phyloP scores from a whole-genome alignment of 768 basidiomycete genomes.

The Vararia minispora region DNA sequence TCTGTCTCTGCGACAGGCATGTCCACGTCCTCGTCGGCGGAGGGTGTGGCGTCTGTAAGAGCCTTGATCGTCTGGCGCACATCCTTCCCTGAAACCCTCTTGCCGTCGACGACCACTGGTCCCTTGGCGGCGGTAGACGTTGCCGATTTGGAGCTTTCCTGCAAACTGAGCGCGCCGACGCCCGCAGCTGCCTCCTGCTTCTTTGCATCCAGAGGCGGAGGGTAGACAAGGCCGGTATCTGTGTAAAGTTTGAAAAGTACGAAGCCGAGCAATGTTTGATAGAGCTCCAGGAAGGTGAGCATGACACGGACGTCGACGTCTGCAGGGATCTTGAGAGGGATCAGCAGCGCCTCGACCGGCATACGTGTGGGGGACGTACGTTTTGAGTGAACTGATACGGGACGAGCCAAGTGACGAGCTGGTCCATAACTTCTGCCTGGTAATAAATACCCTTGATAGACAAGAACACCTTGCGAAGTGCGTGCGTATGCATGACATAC shows the following conservation, averaged over 20 bases:
- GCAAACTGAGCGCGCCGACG: constrained; percentile 76
- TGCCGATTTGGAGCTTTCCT: constrained; percentile 28
- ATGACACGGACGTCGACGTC: constrained; percentile 98
- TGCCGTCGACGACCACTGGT: constrained; percentile 27
- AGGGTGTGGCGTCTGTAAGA: constrained; percentile 25
- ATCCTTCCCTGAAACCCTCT: constrained; percentile 43
- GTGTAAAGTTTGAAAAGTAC: constrained; percentile 97
- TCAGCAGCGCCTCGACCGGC: constrained; percentile 1
- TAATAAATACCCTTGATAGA: constrained; percentile 98
- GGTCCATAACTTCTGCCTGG: constrained; percentile 90
- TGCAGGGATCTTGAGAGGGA: constrained; percentile 56
- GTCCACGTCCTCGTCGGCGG: constrained; percentile 21
- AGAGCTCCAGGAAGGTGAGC: constrained; percentile 95
- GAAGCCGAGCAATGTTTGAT: constrained; percentile 93
- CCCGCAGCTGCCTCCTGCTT: constrained; percentile 84
- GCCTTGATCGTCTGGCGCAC: constrained; percentile 54
- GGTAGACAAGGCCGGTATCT: constrained; percentile 87
- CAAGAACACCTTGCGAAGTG: constrained; percentile 84
- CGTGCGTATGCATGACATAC: constrained; percentile 80
- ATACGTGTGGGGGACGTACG: constrained; percentile 31
- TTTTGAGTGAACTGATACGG: constrained; percentile 96
- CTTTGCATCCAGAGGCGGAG: constrained; percentile 76
- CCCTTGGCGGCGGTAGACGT: constrained; percentile 14
- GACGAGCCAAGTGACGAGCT: constrained; percentile 90
- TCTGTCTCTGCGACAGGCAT: constrained; percentile 19